phyloP scores from a whole-genome alignment of 1,284 basidiomycete species.

The Trichosporon ovoides region DNA sequence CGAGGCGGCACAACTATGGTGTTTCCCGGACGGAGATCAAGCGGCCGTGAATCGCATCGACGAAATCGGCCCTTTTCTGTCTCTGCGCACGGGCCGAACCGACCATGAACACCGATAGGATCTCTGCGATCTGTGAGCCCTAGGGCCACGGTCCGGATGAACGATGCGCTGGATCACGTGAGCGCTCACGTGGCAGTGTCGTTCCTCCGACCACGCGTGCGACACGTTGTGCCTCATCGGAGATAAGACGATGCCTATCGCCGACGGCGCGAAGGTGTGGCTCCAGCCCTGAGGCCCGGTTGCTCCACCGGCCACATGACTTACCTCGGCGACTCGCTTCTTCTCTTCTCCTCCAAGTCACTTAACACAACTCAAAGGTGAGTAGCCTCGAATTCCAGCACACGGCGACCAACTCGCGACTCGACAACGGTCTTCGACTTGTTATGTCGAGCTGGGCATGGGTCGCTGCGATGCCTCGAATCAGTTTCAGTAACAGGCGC shows the following conservation, averaged over 20 bases:
- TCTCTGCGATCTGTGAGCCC: no score
- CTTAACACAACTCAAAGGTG: slow-evolving; percentile 10
- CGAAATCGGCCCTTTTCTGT: no score
- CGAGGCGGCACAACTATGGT: no score
- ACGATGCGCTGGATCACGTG: no score
- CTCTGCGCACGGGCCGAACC: no score
- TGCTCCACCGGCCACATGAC: neutral
- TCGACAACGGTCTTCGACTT: slow-evolving; percentile 2
- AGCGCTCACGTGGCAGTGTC: no score
- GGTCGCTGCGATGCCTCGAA: neutral
- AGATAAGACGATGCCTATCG: neutral
- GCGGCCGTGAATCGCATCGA: no score
- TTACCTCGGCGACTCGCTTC: neutral
- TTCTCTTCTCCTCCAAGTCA: slow-evolving; percentile 5
- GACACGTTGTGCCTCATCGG: neutral
- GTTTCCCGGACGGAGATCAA: no score
- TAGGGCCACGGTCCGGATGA: no score
- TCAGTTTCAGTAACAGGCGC: neutral
- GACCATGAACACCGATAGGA: no score
- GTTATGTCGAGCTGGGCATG: neutral
- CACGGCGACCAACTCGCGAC: neutral
- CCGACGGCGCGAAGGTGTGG: neutral
- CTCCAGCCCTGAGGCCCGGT: neutral
- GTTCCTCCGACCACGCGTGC: no score
- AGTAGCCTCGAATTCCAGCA: neutral